These are phyloP conservation scores for Verticillium longisporum DNA, from an alignment of 2,329 filamentous ascomycete species.

Conservation along the genomic window DNA sequence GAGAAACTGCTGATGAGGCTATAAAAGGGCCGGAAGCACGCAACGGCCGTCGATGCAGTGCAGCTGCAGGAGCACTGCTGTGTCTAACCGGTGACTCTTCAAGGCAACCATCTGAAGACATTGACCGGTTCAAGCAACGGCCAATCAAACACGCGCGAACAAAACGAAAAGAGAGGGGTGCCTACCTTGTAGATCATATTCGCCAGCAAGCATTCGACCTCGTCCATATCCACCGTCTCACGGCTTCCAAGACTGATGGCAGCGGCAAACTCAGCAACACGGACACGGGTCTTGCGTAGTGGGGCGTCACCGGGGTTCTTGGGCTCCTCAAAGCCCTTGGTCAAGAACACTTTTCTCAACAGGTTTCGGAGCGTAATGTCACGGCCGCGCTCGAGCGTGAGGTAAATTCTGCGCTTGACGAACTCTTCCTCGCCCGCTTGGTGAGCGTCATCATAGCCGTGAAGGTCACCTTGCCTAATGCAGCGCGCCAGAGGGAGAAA, in stretches of 20 bases:
- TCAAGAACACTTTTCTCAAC: slow-evolving; percentile 82
- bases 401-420: slow-evolving; percentile 85
- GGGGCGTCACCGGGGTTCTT: slow-evolving; percentile 61
- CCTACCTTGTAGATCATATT: slow-evolving; percentile 97
- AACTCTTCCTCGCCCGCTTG: slow-evolving; percentile 83
- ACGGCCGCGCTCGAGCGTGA: slow-evolving; percentile 85
- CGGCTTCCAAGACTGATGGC: slow-evolving; percentile 70
- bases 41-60: not conserved
- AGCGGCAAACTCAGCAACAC: slow-evolving; percentile 76
- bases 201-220: slow-evolving; percentile 90
- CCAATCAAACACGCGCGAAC: not conserved
- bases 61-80: not conserved
- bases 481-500: slow-evolving; percentile 73
- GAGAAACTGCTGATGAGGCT: not conserved
- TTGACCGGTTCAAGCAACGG: not conserved
- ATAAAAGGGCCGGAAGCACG: not conserved
- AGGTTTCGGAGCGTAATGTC: slow-evolving; percentile 91
- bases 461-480: slow-evolving; percentile 77
- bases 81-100: not conserved
- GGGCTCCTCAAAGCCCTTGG: slow-evolving; percentile 71
- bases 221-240: slow-evolving; percentile 71
- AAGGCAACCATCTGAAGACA: not conserved
- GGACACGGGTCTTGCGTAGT: slow-evolving; percentile 68
- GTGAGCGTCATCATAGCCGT: slow-evolving; percentile 77
- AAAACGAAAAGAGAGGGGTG: not conserved